Evolutionary conservation across 345 rosid species (phyloP), one percentile per base, ranked within the genome.

Genomic region (Acer saccharum): DNA sequence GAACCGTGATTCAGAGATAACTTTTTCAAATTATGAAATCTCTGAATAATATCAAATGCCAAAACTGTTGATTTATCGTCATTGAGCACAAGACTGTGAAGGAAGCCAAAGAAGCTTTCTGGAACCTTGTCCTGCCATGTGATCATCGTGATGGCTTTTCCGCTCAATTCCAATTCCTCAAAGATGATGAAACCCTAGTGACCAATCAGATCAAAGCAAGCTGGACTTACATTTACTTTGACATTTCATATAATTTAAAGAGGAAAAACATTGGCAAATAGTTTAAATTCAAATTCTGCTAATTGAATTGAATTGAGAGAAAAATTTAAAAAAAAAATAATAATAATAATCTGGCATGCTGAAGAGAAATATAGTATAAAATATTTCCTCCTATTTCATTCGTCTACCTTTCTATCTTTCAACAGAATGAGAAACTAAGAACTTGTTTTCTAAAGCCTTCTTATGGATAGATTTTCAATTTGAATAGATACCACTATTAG

Each of bases 11-110:
- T 0, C 14, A 2, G 21, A 2, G 27, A 76, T 43, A 20, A 1
- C 60, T 18, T 27, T 48, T 72, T 54, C 57, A 81, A 21, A 6
- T 2, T 25, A 0, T 0, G 17, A n/a, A 73, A 81, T 10, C 2
- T 12, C 0, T 58, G 63, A 58, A 58, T 57, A 18, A 57, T n/a
- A 58, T 1, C 1, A 58, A 20, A 11, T 1, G 27, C 0, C 25
- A 0, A 0, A 76, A 1, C 3, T 25, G 1, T 29, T 76, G n/a
- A 1, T 7, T 58, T 3, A n/a, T 58, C 25, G 0, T 58, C 29
- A 44, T n/a, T 71, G 54, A 80, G 50, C 25, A 66, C 58, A 14
- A 61, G 48, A 71, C 48, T 71, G 64, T 76, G 13, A 10, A 80
- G 32, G 48, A 52, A n/a, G 52, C 65, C 43, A 32, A 76, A 75